These are phyloP conservation scores for Calcarisporium arbuscula DNA, from an alignment of 2,329 filamentous ascomycete species.

Conservation along the genomic window DNA sequence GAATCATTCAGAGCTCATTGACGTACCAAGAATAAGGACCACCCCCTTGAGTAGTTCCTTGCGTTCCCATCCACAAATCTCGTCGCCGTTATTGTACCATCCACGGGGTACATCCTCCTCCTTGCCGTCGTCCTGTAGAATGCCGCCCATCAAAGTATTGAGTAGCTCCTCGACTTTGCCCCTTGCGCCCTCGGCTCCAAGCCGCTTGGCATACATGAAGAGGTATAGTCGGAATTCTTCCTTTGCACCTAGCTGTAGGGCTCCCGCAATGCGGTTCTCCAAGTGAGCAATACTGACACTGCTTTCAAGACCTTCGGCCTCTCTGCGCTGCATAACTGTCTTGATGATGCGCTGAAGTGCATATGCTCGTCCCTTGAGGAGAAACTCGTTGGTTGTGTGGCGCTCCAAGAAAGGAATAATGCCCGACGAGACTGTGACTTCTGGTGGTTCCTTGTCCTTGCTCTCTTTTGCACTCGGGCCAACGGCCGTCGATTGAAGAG, in stretches of 20 bases:
- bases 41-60: conserved; percentile 84
- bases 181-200: conserved; percentile 82
- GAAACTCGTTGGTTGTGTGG: conserved; percentile 87
- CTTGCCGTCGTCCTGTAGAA: conserved; percentile 48
- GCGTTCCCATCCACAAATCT: conserved; percentile 85
- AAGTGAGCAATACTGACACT: conserved; percentile 89
- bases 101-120: conserved; percentile 43
- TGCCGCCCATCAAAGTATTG: conserved; percentile 71
- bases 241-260: conserved; percentile 73
- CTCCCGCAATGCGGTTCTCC: conserved; percentile 88
- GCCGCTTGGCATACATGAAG: conserved; percentile 96
- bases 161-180: conserved; percentile 91
- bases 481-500: conserved; percentile 66
- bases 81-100: conserved; percentile 62
- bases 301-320: conserved; percentile 87
- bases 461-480: conserved; percentile 46
- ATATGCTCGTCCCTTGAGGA: conserved; percentile 87
- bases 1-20: conserved; percentile 2
- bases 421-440: conserved; percentile 68
- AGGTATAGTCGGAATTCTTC: conserved; percentile 93
- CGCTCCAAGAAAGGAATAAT: conserved; percentile 91
- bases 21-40: conserved; percentile 83
- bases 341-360: conserved; percentile 90
- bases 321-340: conserved; percentile 76
- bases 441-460: conserved; percentile 39